These are phyloP conservation scores for Pyracantha coccinea DNA, from an alignment of 331 rosid genomes.

Conservation along the genomic window DNA sequence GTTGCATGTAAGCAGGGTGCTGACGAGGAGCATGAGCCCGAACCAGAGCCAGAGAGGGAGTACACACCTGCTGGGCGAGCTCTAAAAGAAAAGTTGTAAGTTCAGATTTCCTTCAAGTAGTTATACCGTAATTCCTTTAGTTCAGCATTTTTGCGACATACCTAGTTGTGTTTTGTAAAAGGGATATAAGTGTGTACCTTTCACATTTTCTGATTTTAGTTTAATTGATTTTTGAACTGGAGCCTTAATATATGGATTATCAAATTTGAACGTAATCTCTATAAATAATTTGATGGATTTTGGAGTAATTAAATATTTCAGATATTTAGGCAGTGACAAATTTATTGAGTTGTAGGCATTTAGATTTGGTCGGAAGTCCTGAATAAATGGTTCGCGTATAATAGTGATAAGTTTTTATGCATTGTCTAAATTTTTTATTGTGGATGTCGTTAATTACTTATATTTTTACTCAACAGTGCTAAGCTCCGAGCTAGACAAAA, in stretches of 20 bases:
- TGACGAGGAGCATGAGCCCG: slow-evolving; percentile 70
- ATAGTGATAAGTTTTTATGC: too few relatives aligned
- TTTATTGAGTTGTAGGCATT: too few relatives aligned
- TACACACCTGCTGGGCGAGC: slow-evolving; percentile 99
- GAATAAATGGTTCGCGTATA: too few relatives aligned
- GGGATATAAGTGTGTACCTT: not conserved
- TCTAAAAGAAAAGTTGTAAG: slow-evolving; percentile 78
- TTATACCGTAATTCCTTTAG: not conserved
- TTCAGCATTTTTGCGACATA: not conserved
- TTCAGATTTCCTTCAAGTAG: slow-evolving; percentile 8
- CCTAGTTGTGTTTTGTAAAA: not conserved
- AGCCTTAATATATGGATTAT: not conserved
- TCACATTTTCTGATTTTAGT: not conserved
- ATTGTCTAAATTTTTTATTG: too few relatives aligned
- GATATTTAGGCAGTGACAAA: too few relatives aligned
- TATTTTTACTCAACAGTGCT: slow-evolving; percentile 51
- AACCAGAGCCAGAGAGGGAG: slow-evolving; percentile 90
- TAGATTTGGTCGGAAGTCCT: too few relatives aligned
- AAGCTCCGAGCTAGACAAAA: slow-evolving; percentile 95
- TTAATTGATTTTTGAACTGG: not conserved
- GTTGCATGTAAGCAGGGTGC: slow-evolving; percentile 56
- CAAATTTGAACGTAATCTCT: not conserved
- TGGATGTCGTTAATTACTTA: not conserved
- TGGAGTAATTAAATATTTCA: too few relatives aligned
- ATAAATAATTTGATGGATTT: not conserved